phyloP scores from a whole-genome alignment of 108 stramenopile species.

The Asterionellopsis glacialis region DNA sequence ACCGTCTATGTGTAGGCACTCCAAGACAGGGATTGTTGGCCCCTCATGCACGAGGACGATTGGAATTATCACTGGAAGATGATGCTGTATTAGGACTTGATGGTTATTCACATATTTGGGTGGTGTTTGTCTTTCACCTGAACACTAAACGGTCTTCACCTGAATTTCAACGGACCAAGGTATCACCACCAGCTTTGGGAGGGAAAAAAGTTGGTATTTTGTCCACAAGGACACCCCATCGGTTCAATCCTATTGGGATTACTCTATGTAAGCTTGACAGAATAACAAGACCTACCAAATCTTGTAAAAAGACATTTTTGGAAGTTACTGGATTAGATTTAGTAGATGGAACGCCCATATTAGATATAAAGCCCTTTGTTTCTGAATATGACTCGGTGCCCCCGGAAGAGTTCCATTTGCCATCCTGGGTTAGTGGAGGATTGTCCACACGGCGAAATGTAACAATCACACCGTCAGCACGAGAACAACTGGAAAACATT shows the following conservation, averaged over 20 bases:
- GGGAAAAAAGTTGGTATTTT: conserved; percentile 93
- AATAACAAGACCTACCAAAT: conserved; percentile 20
- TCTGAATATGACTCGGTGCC: conserved; percentile 71
- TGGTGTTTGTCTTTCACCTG: conserved; percentile 95
- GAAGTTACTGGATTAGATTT: conserved; percentile 84
- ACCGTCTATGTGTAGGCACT: conserved; percentile 86
- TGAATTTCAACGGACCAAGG: conserved; percentile 66
- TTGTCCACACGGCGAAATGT: conserved; percentile 57
- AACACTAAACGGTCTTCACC: conserved; percentile 62
- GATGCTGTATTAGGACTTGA: conserved; percentile 68
- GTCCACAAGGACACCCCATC: conserved; percentile 95
- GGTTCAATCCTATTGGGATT: conserved; percentile 93
- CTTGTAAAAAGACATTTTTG: conserved; percentile 26
- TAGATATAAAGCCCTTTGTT: conserved; percentile 93
- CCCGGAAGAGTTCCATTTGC: conserved; percentile 22
- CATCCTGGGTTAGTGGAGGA: conserved; percentile 70
- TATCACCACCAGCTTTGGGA: conserved; percentile 79
- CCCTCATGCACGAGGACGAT: conserved; percentile 64
- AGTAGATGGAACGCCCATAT: conserved; percentile 91
- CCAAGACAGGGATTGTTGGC: conserved; percentile 84
- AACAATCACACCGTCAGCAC: conserved; percentile 30
- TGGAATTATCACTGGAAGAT: conserved; percentile 44
- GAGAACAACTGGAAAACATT: conserved; percentile 36
- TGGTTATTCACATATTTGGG: conserved; percentile 89
- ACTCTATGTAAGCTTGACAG: conserved; percentile 80